Conservation (phyloP, 2,329 filamentous ascomycete species). For the Ophiosphaerella herpotricha region DNA sequence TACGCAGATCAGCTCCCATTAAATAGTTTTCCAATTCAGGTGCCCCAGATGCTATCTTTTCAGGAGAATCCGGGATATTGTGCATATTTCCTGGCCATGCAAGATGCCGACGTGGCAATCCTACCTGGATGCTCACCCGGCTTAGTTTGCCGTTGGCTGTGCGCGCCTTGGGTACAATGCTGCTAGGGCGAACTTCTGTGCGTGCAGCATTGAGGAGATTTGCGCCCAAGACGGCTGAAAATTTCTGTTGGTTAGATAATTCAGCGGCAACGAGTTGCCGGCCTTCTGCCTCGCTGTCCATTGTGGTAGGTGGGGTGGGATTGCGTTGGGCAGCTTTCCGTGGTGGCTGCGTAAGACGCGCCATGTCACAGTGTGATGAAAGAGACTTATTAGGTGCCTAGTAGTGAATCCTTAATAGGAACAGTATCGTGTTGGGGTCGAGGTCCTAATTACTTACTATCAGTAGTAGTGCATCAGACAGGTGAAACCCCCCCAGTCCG, state of each 20-base stretch:
- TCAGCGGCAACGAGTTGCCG: slow-evolving; percentile 30
- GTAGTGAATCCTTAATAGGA: too few relatives aligned
- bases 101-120: slow-evolving; percentile 8
- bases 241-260: background rate
- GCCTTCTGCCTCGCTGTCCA: slow-evolving; percentile 22
- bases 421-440: too few relatives aligned
- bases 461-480: too few relatives aligned
- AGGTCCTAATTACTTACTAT: too few relatives aligned
- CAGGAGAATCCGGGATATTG: slow-evolving; percentile 26
- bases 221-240: slow-evolving; percentile 25
- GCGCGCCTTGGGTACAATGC: slow-evolving; percentile 3
- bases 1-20: too few relatives aligned
- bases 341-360: slow-evolving; percentile 11
- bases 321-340: slow-evolving; percentile 6
- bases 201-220: slow-evolving; percentile 39
- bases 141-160: slow-evolving; percentile 23
- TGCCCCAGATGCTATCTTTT: slow-evolving; percentile 15
- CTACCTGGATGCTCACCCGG: slow-evolving; percentile 13
- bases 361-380: slow-evolving; percentile 7
- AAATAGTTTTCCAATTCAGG: background rate
- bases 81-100: slow-evolving; percentile 19
- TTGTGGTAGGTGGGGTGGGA: background rate
- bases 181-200: slow-evolving; percentile 9
- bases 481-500: too few relatives aligned
- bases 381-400: too few relatives aligned